phyloP scores from a whole-genome alignment of 305 asterid species.

The Withania somnifera region DNA sequence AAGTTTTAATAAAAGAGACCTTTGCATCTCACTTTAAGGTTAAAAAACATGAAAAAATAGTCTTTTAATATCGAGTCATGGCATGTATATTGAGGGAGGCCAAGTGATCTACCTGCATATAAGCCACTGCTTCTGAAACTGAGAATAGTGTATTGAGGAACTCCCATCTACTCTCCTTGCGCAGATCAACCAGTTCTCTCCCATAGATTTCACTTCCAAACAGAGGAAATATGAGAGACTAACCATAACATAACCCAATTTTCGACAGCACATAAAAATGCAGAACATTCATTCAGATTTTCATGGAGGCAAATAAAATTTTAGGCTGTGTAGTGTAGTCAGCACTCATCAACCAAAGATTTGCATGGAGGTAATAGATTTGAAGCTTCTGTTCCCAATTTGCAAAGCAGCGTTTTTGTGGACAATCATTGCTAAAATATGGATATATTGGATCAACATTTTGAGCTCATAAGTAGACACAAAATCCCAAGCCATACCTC shows the following conservation, averaged over 20 bases:
- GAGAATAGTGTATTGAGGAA: constrained; percentile 82
- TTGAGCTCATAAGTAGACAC: background rate
- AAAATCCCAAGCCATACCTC: constrained; percentile 36
- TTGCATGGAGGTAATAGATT: background rate
- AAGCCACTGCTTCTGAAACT: constrained; percentile 94
- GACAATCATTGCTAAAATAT: background rate
- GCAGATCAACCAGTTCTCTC: constrained; percentile 87
- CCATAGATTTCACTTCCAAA: constrained; percentile 75
- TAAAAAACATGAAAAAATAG: background rate
- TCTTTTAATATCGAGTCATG: background rate
- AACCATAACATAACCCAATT: constrained; percentile 13
- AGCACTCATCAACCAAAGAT: background rate
- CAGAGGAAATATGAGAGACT: constrained; percentile 19
- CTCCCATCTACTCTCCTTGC: constrained; percentile 78
- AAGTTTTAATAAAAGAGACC: too few relatives aligned
- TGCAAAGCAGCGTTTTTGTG: background rate
- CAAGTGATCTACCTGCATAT: constrained; percentile 59
- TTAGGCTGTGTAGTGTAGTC: background rate
- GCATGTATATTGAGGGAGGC: background rate
- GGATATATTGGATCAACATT: background rate
- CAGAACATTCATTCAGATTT: background rate
- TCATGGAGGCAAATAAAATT: background rate
- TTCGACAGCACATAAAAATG: constrained; percentile 10
- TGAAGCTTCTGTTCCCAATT: background rate
- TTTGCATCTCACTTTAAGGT: too few relatives aligned